phyloP scores from a whole-genome alignment of 352 stramenopile species.

The Lagenidium giganteum region DNA sequence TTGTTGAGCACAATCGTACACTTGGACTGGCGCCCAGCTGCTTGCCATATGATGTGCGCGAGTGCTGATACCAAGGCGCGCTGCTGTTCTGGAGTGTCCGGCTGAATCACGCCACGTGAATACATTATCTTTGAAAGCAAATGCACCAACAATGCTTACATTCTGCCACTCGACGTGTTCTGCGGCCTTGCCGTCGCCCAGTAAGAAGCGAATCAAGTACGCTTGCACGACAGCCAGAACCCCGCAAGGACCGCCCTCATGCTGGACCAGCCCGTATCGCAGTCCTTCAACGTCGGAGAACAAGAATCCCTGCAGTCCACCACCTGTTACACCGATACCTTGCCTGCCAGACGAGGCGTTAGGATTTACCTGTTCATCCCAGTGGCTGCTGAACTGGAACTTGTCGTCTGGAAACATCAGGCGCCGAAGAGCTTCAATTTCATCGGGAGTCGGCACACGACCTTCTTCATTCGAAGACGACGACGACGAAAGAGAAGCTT shows the following conservation, averaged over 20 bases:
- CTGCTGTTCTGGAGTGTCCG: constrained; percentile 27
- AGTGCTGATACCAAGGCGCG: constrained; percentile 43
- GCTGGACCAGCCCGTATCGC: constrained; percentile 90
- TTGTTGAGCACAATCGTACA: constrained; percentile 38
- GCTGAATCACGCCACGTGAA: constrained; percentile 19
- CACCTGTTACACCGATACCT: too few relatives aligned
- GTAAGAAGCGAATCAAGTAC: constrained; percentile 82
- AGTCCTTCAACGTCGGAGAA: constrained; percentile 45
- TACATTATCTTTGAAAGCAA: constrained; percentile 6
- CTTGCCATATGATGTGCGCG: constrained; percentile 66
- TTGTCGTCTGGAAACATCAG: constrained; percentile 52
- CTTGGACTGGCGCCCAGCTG: constrained; percentile 9
- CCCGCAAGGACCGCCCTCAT: constrained; percentile 92
- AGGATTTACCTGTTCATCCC: constrained; percentile 48
- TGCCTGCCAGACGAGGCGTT: too few relatives aligned
- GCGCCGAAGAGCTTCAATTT: constrained; percentile 40
- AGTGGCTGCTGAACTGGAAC: constrained; percentile 63
- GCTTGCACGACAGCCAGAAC: constrained; percentile 93
- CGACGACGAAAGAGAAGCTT: neutral
- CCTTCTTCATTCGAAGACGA: neutral
- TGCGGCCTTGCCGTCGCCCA: constrained; percentile 20
- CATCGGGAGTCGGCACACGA: constrained; percentile 25
- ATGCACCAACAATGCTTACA: constrained; percentile 19
- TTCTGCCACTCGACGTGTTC: constrained; percentile 76
- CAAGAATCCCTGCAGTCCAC: constrained; percentile 71